Conservation (phyloP, 2,329 filamentous ascomycete species). For the Penicillium carneum region DNA sequence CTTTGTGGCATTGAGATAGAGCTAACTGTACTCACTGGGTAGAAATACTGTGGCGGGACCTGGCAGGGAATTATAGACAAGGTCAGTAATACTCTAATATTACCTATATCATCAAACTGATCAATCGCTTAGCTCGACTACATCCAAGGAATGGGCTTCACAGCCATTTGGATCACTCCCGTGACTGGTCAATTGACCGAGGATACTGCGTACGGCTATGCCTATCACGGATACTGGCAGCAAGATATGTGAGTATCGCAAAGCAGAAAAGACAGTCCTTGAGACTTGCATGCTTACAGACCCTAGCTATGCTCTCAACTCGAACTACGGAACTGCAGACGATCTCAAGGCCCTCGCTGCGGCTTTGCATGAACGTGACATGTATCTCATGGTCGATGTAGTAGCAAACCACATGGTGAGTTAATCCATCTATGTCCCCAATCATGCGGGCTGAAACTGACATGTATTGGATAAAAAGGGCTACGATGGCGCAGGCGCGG, state of each 20-base stretch:
- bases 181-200: conserved; percentile 50
- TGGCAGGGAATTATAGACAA: conserved; percentile 56
- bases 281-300: not conserved
- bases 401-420: conserved; percentile 47
- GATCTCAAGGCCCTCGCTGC: conserved; percentile 66
- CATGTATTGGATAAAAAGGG: conserved; percentile 38
- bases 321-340: conserved; percentile 64
- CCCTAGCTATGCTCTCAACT: conserved; percentile 60
- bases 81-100: conserved; percentile 18
- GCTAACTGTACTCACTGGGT: conserved; percentile 2
- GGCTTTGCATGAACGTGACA: conserved; percentile 62
- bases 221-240: conserved; percentile 61
- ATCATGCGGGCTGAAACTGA: not conserved
- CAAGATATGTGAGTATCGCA: conserved; percentile 52
- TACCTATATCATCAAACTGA: not conserved
- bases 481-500: conserved; percentile 56
- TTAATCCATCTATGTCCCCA: not conserved
- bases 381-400: conserved; percentile 69
- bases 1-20: not conserved
- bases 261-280: not conserved
- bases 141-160: conserved; percentile 58
- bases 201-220: conserved; percentile 48
- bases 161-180: conserved; percentile 59
- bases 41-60: conserved; percentile 55
- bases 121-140: conserved; percentile 53